A percentile compares a stretch with the other conserved stretches of the same genome.
These are phyloP conservation scores for Leccinum disarticulatum DNA, from an alignment of 768 basidiomycete species.

Conservation along the genomic window DNA sequence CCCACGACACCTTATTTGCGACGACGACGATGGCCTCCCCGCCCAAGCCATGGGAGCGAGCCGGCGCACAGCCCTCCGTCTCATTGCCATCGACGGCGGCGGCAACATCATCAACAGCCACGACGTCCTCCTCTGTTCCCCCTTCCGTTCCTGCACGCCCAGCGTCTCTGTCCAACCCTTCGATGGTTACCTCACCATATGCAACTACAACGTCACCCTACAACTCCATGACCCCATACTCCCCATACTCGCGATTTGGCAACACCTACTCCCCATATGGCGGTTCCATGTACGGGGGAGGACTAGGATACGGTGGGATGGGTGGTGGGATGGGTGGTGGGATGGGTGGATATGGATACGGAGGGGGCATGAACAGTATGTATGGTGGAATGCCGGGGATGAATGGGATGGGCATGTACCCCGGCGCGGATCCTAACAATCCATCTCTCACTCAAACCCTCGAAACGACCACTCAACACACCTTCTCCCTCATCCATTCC, in stretches of 20 bases:
- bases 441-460: slow-evolving; percentile 83
- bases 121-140: slow-evolving; percentile 29
- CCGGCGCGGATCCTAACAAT: slow-evolving; percentile 48
- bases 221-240: slow-evolving; percentile 50
- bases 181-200: slow-evolving; percentile 37
- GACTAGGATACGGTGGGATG: slow-evolving; percentile 42
- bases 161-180: slow-evolving; percentile 43
- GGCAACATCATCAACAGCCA: slow-evolving; percentile 19
- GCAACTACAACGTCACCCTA: slow-evolving; percentile 40
- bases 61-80: slow-evolving; percentile 37
- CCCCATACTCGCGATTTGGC: slow-evolving; percentile 38
- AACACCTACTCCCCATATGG: slow-evolving; percentile 38
- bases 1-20: slow-evolving; percentile 14
- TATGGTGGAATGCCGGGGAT: slow-evolving; percentile 40
- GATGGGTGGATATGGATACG: slow-evolving; percentile 38
- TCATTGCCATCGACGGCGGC: slow-evolving; percentile 23
- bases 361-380: slow-evolving; percentile 51
- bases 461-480: slow-evolving; percentile 86
- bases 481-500: slow-evolving; percentile 90
- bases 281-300: slow-evolving; percentile 34
- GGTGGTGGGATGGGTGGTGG: slow-evolving; percentile 22
- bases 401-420: slow-evolving; percentile 40
- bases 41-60: slow-evolving; percentile 88
- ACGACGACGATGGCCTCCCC: slow-evolving; percentile 68
- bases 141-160: slow-evolving; percentile 66